Base-by-base conservation (phyloP, 2,329 filamentous ascomycete genomes). In the Chrysoporthe deuterocubensis region DNA sequence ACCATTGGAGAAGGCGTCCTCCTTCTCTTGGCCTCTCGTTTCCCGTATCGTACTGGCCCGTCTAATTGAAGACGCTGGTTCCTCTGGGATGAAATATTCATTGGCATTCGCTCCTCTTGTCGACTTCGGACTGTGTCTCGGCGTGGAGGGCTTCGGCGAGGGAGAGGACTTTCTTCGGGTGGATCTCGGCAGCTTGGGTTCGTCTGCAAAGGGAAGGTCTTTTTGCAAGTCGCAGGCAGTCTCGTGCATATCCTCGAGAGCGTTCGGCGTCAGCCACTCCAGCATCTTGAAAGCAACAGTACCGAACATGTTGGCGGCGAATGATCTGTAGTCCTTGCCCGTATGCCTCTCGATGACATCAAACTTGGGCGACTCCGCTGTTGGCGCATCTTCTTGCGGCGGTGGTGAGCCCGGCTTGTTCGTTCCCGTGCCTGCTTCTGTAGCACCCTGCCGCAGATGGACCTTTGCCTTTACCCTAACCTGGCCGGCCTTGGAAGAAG, bases 221-320 rank as follows among this genome's bases (percentile, higher is more conserved):
- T 75, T 72, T 67, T 76, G 75, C 46, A 76, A 67, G 18, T 70
- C 72, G 34, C 75, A 75, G 14, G 80, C 75, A 62, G 79, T 81
- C 18, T 80, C 74, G 0, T 81, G 79, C 77, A 88, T 82, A 11
- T 81, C 79, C 26, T 83, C 81, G 4, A 88, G 75, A n/a, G 82
- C 84, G 65, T 82, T 82, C 0, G 88, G 88, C 1, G 88, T 88
- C n/a, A 91, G 78, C 89, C 88, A 91, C 75, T 91, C 89, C 3
- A 91, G 73, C 87, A 91, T 91, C 73, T 89, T 90, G 76, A 91
- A 89, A 13, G 89, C 85, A 13, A 86, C 85, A 0, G 89, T 90
- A 7, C 84, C 87, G 72, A 91, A 90, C 8, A 90, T 79, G 70
- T 89, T 89, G 7, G 86, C 86, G 8, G 87, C 84, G 73, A 89